These are phyloP conservation scores for Dipodascus geniculatus DNA, from an alignment of 805 yeast species.

Conservation along the genomic window DNA sequence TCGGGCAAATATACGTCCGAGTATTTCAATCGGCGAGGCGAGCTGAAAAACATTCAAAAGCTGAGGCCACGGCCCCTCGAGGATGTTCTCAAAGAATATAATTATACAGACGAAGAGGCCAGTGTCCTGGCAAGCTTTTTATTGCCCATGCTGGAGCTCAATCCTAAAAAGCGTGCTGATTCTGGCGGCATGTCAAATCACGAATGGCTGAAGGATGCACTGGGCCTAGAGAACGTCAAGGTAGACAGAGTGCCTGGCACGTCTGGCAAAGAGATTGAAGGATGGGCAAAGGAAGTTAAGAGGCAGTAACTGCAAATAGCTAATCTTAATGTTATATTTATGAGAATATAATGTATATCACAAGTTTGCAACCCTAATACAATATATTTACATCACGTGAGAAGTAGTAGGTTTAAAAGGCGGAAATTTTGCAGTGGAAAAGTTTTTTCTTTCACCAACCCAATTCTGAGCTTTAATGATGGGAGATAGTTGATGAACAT, in stretches of 20 bases:
- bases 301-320: slow-evolving; percentile 3
- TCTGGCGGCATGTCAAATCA: slow-evolving; percentile 93
- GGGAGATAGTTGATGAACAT: no score
- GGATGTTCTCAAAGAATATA: slow-evolving; percentile 74
- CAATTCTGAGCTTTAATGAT: no score
- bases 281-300: slow-evolving; percentile 70
- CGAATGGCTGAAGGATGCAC: slow-evolving; percentile 67
- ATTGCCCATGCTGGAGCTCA: slow-evolving; percentile 68
- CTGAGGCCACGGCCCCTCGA: slow-evolving; percentile 83
- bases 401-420: no score
- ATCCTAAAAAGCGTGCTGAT: slow-evolving; percentile 78
- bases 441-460: background rate
- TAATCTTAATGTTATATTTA: no score
- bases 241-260: slow-evolving; percentile 69
- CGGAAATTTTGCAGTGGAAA: no score
- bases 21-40: slow-evolving; percentile 54
- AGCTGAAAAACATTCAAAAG: slow-evolving; percentile 65
- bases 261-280: slow-evolving; percentile 79
- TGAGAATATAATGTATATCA: no score
- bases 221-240: slow-evolving; percentile 57
- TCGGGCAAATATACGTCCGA: slow-evolving; percentile 51
- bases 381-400: no score
- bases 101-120: slow-evolving; percentile 56
- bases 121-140: slow-evolving; percentile 64
- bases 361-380: no score